These are phyloP conservation scores for Penicillium palitans DNA, from an alignment of 2,329 filamentous ascomycete genomes.

Conservation along the genomic window DNA sequence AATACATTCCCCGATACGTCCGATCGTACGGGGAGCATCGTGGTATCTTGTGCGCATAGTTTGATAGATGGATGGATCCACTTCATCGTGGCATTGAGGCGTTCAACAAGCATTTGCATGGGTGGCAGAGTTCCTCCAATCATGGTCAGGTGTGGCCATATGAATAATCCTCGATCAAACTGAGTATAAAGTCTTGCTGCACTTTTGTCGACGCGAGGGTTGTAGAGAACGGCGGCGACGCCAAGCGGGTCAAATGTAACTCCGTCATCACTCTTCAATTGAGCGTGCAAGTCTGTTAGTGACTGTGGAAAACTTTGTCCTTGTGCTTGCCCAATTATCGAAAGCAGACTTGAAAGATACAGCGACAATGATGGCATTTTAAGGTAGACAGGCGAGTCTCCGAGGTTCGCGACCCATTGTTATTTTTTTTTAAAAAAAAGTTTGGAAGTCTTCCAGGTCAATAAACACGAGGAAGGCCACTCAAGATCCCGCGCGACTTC, in stretches of 20 bases:
- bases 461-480: background rate
- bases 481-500: background rate
- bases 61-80: conserved; percentile 31
- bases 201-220: conserved; percentile 33
- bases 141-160: conserved; percentile 37
- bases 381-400: background rate
- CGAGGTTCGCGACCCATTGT: background rate
- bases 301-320: background rate
- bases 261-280: conserved; percentile 1
- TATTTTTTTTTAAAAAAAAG: too few species aligned
- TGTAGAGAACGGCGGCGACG: conserved; percentile 34
- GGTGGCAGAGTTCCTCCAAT: conserved; percentile 34
- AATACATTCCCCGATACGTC: conserved; percentile 31
- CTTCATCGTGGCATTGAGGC: conserved; percentile 27
- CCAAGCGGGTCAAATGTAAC: conserved; percentile 38
- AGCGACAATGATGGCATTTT: background rate
- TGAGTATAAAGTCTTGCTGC: conserved; percentile 34
- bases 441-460: background rate
- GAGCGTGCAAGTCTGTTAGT: background rate
- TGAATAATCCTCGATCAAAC: conserved; percentile 29
- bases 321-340: background rate
- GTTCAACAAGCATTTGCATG: conserved; percentile 35
- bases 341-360: background rate
- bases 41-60: conserved; percentile 31
- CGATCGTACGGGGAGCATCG: conserved; percentile 30